Base-by-base conservation (phyloP, 2,329 filamentous ascomycete species). In the Fusarium scirpi region DNA sequence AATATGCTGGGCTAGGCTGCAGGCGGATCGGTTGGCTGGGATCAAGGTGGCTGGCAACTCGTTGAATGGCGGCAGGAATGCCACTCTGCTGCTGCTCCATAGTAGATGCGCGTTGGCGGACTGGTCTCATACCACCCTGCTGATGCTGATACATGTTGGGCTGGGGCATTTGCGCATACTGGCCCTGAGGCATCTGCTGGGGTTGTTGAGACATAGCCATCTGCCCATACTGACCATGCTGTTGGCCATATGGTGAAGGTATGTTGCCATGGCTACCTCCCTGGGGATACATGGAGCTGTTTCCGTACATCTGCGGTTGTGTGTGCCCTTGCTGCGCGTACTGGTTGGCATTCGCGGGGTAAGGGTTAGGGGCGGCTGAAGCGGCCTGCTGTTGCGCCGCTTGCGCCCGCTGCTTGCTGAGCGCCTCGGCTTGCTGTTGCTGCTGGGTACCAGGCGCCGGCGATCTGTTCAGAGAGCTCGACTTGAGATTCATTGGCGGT, bases 1-100 rank as follows among this genome's bases (percentile, higher is more conserved):
- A 99, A 81, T 99, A 99, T 3, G 96, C 96, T 8, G 96, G 96
- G 74, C 94, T 98, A 4, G 96, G 96, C 78, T 99, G 96, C 60
- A 98, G 82, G 52, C 96, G 89, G 76, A 99, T 98, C 0, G 96
- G 96, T 65, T 94, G 93, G 74, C 90, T 98, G 3, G 96, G 96
- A 77, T 99, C 96, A 46, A 99, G 87, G 80, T 98, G 95, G 78
- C 94, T 97, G 44, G 96, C 96, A 24, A 99, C 96, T 74, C 96
- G 88, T 81, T 99, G 96, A 62, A 99, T 93, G 5, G 94, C 91
- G 16, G 93, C 91, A 8, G 96, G 96, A 63, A 99, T 97, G 4
- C 95, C 95, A 69, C 92, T 94, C 77, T 94, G 92, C 76, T 97
- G 93, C 78, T 96, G 93, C 77, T 98, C 96, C 92, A 98, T 97